A percentile compares a stretch with the other conserved stretches of the same genome.
Conservation (phyloP, 2,329 filamentous ascomycete genomes). For the Aureobasidium namibiae region DNA sequence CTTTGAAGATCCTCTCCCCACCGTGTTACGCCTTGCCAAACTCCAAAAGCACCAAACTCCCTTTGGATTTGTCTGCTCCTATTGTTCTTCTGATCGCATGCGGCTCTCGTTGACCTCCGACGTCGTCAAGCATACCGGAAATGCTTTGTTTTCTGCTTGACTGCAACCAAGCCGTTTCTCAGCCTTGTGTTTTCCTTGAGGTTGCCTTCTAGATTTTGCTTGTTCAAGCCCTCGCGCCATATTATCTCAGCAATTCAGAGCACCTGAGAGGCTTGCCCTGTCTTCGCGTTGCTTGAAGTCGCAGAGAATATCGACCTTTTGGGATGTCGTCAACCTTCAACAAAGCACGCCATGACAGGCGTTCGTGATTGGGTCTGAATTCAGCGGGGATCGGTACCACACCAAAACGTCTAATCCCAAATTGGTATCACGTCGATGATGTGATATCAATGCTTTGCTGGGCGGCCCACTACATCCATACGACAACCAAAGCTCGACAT, state of each 20-base stretch:
- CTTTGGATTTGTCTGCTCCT: not conserved
- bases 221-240: not conserved
- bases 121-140: not conserved
- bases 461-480: slow-evolving; percentile 11
- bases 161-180: not conserved
- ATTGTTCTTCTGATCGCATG: not conserved
- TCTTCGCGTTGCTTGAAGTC: not conserved
- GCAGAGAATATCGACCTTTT: not conserved
- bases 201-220: not conserved
- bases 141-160: not conserved
- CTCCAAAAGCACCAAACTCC: not conserved
- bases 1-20: not conserved
- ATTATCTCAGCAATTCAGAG: not conserved
- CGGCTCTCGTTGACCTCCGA: not conserved
- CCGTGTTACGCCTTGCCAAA: not conserved
- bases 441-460: slow-evolving; percentile 15
- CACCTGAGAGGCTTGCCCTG: not conserved
- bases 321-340: slow-evolving; percentile 9
- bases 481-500: slow-evolving; percentile 8
- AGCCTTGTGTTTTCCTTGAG: not conserved
- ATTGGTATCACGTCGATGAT: slow-evolving; percentile 14
- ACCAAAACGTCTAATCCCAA: slow-evolving; percentile 12
- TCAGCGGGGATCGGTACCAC: slow-evolving; percentile 5
- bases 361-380: not conserved
- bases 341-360: slow-evolving; percentile 11